Evolutionary conservation across 495 filamentous ascomycete genomes (phyloP), one percentile per base, ranked within the genome.

Genomic region (Viridothelium virens): DNA sequence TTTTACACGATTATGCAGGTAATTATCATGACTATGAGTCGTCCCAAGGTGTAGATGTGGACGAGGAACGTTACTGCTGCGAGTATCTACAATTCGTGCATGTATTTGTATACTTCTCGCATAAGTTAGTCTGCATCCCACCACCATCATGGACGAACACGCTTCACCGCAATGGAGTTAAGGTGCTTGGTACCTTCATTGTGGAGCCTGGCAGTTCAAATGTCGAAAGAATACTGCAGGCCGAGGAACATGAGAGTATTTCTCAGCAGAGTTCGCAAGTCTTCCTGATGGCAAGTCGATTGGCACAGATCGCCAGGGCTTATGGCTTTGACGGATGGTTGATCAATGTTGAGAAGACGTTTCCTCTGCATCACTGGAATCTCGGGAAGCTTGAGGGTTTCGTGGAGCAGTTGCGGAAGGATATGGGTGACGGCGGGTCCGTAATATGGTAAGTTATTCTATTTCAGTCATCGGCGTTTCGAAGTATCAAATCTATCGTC

Each of bases 281-380:
- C 38, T 79, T 72, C 59, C 48, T 72, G 6, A 65, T 78, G 34
- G 78, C 78, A 16, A 73, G 65, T 34, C 77, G 79, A 56, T 68
- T 81, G 14, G 72, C 74, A 33, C 59, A 63, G 33, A 74, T 81
- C 53, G 75, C 76, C 6, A 61, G 70, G n/a, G 70, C 71, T 5
- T 79, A 78, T 61, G 77, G 79, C 18, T 81, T 81, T 63, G 79
- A 81, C 67, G 79, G 79, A 16, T 81, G 79, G 79, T 67, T 81
- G 39, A 63, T 80, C 38, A 80, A 80, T 62, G 70, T 81, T n/a
- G 79, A 81, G 68, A 71, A 74, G 38, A 70, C 73, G 16, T 76
- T 80, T 70, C 74, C 77, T 9, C 70, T 65, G 39, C 68, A 70
- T 38, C 53, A 47, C 10, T 71, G 69, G 65, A 59, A 69, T 56